These are phyloP conservation scores for Trichoderma guizhouense DNA, from an alignment of 2,329 filamentous ascomycete genomes.

Conservation along the genomic window DNA sequence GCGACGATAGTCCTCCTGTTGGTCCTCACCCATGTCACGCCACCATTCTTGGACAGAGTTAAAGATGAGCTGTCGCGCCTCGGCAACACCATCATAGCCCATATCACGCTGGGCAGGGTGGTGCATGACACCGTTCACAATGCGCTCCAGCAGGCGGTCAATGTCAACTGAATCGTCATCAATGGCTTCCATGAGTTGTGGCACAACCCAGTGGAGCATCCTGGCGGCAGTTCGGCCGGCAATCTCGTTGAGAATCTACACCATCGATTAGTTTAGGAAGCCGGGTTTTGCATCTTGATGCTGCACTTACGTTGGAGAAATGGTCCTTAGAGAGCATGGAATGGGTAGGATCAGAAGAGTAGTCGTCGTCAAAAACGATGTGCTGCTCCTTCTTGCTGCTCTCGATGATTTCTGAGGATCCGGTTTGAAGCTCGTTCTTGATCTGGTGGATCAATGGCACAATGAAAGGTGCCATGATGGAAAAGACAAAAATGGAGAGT, in stretches of 20 bases:
- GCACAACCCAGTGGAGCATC: constrained; percentile 80
- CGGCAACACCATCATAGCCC: constrained; percentile 65
- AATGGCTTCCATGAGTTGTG: constrained; percentile 84
- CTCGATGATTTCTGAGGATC: constrained; percentile 82
- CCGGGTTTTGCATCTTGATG: not conserved
- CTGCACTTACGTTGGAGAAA: constrained; percentile 68
- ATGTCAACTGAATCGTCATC: constrained; percentile 72
- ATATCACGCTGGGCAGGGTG: constrained; percentile 75
- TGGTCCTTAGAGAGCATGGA: constrained; percentile 96
- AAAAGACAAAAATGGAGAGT: constrained; percentile 85
- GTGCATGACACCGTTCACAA: constrained; percentile 80
- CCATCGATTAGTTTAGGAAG: not conserved
- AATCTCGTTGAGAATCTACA: constrained; percentile 74
- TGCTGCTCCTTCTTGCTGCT: constrained; percentile 81
- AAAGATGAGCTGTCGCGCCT: constrained; percentile 77
- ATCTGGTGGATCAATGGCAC: constrained; percentile 83
- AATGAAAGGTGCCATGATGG: constrained; percentile 83
- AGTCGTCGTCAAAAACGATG: constrained; percentile 79
- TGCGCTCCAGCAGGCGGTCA: constrained; percentile 67
- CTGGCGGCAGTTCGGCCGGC: constrained; percentile 78
- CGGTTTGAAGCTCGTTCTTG: constrained; percentile 80
- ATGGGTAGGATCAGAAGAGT: constrained; percentile 79
- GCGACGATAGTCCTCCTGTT: constrained; percentile 64
- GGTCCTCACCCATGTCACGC: constrained; percentile 59
- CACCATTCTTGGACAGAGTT: constrained; percentile 81